These are phyloP conservation scores for Thelephora ganbajun DNA, from an alignment of 768 basidiomycete species.

Conservation along the genomic window DNA sequence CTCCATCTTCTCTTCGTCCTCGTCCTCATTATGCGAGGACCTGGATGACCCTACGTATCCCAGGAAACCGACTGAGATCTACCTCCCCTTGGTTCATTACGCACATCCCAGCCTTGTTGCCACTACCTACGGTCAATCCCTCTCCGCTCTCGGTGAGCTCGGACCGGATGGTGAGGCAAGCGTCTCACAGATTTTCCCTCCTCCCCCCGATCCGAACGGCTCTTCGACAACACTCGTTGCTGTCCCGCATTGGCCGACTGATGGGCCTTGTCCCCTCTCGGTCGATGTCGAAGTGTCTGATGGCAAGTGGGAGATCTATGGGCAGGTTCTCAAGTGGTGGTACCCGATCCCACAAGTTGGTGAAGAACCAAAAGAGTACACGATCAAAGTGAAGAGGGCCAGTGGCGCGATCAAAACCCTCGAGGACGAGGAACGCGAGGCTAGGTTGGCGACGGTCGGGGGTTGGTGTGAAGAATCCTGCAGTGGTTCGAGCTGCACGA, in stretches of 20 bases:
- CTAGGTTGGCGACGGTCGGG: neutral
- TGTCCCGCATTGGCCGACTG: neutral
- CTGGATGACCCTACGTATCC: conserved; percentile 4
- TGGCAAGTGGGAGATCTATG: conserved; percentile 32
- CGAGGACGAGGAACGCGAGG: neutral
- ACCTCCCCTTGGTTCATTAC: conserved; percentile 82
- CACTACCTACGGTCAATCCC: neutral
- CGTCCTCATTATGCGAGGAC: conserved; percentile 7
- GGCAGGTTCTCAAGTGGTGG: conserved; percentile 34
- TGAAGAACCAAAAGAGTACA: conserved; percentile 17
- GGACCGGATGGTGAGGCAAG: neutral
- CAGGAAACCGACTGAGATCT: conserved; percentile 73
- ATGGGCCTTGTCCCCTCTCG: conserved; percentile 16
- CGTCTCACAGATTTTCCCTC: neutral
- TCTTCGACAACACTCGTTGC: conserved; percentile 10
- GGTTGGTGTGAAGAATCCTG: neutral
- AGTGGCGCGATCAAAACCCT: conserved; percentile 19
- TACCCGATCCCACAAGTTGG: conserved; percentile 18
- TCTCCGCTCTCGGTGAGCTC: too few species aligned
- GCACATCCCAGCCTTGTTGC: conserved; percentile 18
- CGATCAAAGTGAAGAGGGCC: conserved; percentile 15
- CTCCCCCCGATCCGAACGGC: neutral
- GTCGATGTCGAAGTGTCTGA: conserved; percentile 29
- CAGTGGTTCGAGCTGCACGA: neutral
- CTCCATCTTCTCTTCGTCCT: conserved; percentile 8